Conservation (phyloP, 2,329 filamentous ascomycete genomes). For the Epichloe sp. region DNA sequence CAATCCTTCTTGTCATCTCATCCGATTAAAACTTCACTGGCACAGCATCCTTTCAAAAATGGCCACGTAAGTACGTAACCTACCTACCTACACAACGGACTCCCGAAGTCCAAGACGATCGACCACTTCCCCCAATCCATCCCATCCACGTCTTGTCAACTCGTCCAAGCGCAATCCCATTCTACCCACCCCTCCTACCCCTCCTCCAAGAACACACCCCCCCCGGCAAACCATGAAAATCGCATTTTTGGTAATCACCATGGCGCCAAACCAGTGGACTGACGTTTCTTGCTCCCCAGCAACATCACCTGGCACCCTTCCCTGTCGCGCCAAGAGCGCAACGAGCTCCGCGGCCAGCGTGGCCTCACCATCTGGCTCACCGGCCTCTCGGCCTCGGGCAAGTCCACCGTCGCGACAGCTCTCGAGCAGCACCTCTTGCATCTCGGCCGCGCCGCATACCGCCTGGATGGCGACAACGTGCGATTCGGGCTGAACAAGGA, state of each 20-base stretch:
- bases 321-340: constrained; percentile 66
- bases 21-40: not conserved
- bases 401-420: constrained; percentile 91
- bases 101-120: not conserved
- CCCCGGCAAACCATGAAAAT: too few species aligned
- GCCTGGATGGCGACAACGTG: constrained; percentile 95
- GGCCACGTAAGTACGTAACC: constrained; percentile 10
- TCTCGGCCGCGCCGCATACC: constrained; percentile 70
- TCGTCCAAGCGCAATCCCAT: not conserved
- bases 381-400: constrained; percentile 88
- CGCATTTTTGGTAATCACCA: too few species aligned
- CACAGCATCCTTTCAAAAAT: constrained; percentile 2
- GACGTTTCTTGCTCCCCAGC: constrained; percentile 28
- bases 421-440: constrained; percentile 95
- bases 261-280: too few species aligned
- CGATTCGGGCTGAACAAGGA: constrained; percentile 98
- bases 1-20: not conserved
- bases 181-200: not conserved
- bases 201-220: not conserved
- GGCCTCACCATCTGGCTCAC: constrained; percentile 98
- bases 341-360: constrained; percentile 61
- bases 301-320: constrained; percentile 87
- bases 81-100: not conserved
- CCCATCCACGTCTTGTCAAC: not conserved
- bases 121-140: not conserved